A percentile compares a stretch with the other conserved stretches of the same genome.
These are phyloP conservation scores for Colletotrichum magnum DNA, from an alignment of 2,329 filamentous ascomycete genomes.

Conservation along the genomic window DNA sequence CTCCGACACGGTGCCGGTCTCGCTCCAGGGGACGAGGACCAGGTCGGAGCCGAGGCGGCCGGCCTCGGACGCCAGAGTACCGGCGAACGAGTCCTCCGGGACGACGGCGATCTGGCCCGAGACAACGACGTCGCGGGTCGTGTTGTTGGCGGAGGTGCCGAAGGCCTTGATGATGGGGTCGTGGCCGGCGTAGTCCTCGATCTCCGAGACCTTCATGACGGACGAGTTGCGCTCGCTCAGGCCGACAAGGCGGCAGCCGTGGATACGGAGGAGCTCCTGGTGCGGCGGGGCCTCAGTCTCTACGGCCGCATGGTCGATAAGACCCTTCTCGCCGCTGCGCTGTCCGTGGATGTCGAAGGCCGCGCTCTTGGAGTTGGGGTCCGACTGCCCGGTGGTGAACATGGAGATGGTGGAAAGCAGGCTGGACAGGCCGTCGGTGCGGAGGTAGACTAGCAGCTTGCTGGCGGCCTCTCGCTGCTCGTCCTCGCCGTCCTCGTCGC, in stretches of 20 bases:
- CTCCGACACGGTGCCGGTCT: conserved; percentile 75
- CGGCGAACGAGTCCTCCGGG: conserved; percentile 78
- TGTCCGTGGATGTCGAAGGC: not conserved
- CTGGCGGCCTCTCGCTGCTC: conserved; percentile 44
- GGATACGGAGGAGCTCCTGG: conserved; percentile 76
- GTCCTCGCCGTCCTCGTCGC: conserved; percentile 50
- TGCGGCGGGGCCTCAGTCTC: conserved; percentile 14
- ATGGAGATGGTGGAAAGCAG: conserved; percentile 91
- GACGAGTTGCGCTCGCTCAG: conserved; percentile 87
- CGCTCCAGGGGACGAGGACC: conserved; percentile 85
- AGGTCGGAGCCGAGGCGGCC: conserved; percentile 75
- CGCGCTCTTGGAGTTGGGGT: not conserved
- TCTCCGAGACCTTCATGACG: conserved; percentile 86
- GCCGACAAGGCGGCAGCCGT: conserved; percentile 83
- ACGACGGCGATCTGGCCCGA: conserved; percentile 81
- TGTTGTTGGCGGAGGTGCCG: conserved; percentile 63
- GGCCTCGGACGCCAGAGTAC: conserved; percentile 76
- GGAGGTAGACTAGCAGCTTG: conserved; percentile 59
- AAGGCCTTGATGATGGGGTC: conserved; percentile 89
- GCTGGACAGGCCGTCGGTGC: conserved; percentile 76
- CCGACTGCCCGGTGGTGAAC: conserved; percentile 56
- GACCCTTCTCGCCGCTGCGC: conserved; percentile 21
- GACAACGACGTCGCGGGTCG: conserved; percentile 79
- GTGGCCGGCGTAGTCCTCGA: conserved; percentile 74
- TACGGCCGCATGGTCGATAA: conserved; percentile 26